Base-by-base conservation (phyloP, 192 early-diverging fungal genomes). In the Pilaira anomala region DNA sequence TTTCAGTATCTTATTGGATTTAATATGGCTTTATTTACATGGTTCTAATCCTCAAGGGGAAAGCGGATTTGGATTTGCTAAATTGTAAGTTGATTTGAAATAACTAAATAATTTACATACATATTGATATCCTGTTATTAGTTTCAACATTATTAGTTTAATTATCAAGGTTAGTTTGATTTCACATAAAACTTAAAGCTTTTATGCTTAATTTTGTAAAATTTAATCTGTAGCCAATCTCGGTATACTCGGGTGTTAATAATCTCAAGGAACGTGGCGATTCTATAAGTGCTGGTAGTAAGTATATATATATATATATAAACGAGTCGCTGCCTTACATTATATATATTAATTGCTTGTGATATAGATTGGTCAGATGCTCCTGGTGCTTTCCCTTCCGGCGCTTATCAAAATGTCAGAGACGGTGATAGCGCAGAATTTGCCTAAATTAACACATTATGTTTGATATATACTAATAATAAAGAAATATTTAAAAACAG, bases 211-310 rank as follows among this genome's bases (percentile, higher is more conserved):
- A n/a, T n/a, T n/a, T n/a, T n/a, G n/a, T n/a, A n/a, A n/a, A n/a
- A n/a, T n/a, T n/a, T n/a, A n/a, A 19, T 4, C 7, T 26, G 6
- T 74, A 80, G 78, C 80, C 80, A 11, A 48, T 82, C 44, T 75
- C 75, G 21, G 68, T 82, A n/a, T 74, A 79, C 42, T 69, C 80
- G 2, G 63, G 75, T 7, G 53, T 82, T 9, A 74, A 73, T 26
- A 68, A 76, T 7, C 53, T 82, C n/a, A 71, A 79, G 39, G 69
- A 68, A 25, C 73, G 80, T 51, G 80, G 80, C 41, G 80, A 82
- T 16, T 69, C 68, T 0, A 74, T 82, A 36, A 65, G 56, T 16
- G 60, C 59, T 39, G 71, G 78, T 16, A 40, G 71, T 73, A 56
- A 62, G 57, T 24, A 19, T 28, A 50, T 24, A 42, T 7, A 45